phyloP scores from a whole-genome alignment of 2,329 filamentous ascomycete genomes.

The Cladosporium halotolerans region DNA sequence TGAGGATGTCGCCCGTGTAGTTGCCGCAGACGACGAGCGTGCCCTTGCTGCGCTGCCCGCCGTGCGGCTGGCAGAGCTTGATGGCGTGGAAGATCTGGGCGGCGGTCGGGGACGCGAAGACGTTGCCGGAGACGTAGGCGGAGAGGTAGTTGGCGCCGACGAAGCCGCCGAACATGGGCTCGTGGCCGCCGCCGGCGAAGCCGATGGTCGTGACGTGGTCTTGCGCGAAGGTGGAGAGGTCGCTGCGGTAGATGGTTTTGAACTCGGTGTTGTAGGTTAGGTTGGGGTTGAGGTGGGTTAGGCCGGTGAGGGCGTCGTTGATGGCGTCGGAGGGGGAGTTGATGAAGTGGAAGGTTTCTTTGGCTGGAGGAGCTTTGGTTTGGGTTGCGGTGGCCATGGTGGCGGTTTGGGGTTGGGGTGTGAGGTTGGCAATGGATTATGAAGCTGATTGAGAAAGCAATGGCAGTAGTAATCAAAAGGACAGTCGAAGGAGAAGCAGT shows the following conservation, averaged over 20 bases:
- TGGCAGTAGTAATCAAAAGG: neutral
- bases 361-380: conserved; percentile 16
- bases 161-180: conserved; percentile 59
- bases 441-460: too few species aligned
- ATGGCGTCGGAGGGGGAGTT: conserved; percentile 31
- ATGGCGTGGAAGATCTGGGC: conserved; percentile 57
- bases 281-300: conserved; percentile 29
- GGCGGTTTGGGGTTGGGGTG: neutral
- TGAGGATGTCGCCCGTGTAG: conserved; percentile 59
- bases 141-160: conserved; percentile 58
- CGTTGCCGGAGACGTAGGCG: conserved; percentile 55
- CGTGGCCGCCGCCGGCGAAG: conserved; percentile 37
- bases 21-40: conserved; percentile 59
- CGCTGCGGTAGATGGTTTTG: conserved; percentile 33
- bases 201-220: conserved; percentile 32
- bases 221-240: conserved; percentile 26
- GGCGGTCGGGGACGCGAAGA: conserved; percentile 59
- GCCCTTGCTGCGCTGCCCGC: conserved; percentile 35
- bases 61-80: conserved; percentile 47
- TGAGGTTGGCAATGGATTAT: neutral
- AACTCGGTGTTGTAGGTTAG: conserved; percentile 30
- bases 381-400: conserved; percentile 10
- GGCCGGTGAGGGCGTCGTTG: conserved; percentile 31
- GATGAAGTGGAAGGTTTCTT: conserved; percentile 35
- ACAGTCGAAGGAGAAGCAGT: neutral